phyloP scores from a whole-genome alignment of 2,329 filamentous ascomycete species.

The Colletotrichum siamense region DNA sequence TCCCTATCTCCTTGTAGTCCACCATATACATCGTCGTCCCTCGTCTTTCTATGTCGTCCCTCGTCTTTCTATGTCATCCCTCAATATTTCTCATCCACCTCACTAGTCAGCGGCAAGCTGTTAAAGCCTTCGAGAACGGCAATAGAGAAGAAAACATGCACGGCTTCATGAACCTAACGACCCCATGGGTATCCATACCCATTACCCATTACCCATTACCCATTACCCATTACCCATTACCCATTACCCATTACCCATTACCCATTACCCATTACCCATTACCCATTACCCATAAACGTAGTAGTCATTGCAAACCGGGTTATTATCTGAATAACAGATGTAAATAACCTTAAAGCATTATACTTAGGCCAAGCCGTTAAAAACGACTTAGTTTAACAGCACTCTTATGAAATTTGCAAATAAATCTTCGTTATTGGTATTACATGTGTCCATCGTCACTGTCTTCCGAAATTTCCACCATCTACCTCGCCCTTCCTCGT shows the following conservation, averaged over 20 bases:
- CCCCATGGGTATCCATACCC: no score
- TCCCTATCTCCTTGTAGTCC: neutral
- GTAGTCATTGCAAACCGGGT: accelerated
- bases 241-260: no score
- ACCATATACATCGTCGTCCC: neutral
- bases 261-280: no score
- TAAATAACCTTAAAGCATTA: neutral
- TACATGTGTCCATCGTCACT: accelerated
- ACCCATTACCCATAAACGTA: neutral
- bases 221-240: no score
- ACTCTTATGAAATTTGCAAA: neutral
- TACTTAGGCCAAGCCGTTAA: neutral
- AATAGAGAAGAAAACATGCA: accelerated
- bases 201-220: no score
- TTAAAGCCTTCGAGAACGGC: neutral
- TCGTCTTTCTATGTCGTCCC: neutral
- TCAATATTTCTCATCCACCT: neutral
- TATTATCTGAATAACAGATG: no score
- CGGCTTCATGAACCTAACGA: neutral
- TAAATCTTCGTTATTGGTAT: accelerated
- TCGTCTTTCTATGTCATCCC: no score
- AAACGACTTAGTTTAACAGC: neutral
- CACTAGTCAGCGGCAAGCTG: neutral
- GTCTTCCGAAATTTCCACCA: neutral
- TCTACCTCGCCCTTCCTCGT: neutral